Conservation (phyloP, 2,329 filamentous ascomycete species). For the Clathrospora elynae region DNA sequence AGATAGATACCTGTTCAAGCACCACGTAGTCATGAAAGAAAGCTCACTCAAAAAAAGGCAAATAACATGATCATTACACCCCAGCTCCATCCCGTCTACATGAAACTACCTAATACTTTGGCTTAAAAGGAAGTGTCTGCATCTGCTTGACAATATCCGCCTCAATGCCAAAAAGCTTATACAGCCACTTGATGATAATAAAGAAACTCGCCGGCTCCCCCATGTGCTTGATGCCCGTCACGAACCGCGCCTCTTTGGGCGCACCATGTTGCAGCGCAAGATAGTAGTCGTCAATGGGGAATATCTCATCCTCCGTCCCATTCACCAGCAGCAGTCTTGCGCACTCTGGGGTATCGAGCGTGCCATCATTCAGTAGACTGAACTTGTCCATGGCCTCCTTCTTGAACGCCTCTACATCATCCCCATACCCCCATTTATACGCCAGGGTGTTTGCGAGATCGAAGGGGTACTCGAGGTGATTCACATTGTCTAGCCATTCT, state of each 20-base stretch:
- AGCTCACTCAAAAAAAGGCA: no score
- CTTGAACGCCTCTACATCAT: slow-evolving; percentile 52
- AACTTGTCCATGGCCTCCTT: slow-evolving; percentile 56
- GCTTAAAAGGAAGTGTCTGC: slow-evolving; percentile 54
- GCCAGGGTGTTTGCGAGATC: slow-evolving; percentile 59
- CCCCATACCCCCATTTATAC: slow-evolving; percentile 54
- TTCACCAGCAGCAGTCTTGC: slow-evolving; percentile 61
- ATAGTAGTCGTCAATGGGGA: slow-evolving; percentile 66
- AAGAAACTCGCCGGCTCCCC: slow-evolving; percentile 57
- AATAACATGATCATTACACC: no score
- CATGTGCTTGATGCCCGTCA: slow-evolving; percentile 55
- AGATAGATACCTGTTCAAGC: no score
- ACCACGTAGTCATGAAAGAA: no score
- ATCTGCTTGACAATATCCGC: slow-evolving; percentile 52
- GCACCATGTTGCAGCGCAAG: slow-evolving; percentile 59
- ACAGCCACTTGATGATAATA: slow-evolving; percentile 57
- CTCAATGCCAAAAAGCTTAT: slow-evolving; percentile 54
- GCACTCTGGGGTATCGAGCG: slow-evolving; percentile 57
- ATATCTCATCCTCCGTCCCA: slow-evolving; percentile 64
- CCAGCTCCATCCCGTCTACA: no score
- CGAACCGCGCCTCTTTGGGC: slow-evolving; percentile 59
- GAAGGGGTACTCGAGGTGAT: slow-evolving; percentile 65
- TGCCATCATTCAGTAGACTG: slow-evolving; percentile 61
- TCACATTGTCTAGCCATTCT: slow-evolving; percentile 60
- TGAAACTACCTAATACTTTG: slow-evolving; percentile 49